Base-by-base conservation (phyloP, 495 filamentous ascomycete genomes). In the Pseudoneurospora amorphoporcata region DNA sequence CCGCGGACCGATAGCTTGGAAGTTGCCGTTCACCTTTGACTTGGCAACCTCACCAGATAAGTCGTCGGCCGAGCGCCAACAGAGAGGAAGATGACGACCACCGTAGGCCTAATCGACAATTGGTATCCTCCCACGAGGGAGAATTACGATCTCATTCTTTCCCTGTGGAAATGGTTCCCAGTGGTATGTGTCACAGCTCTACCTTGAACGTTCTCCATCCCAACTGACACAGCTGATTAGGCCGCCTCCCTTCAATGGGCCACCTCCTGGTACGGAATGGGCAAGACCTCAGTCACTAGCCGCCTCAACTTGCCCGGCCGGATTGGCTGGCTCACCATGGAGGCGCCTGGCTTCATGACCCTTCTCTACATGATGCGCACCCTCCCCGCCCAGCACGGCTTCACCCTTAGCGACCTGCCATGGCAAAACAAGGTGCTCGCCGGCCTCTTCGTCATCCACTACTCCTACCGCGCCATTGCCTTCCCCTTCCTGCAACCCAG, bases 221-320 rank as follows among this genome's bases (percentile, higher is more conserved):
- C 32, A 37, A 43, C 68, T 73, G 70, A 73, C 47, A 70, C 71
- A 76, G 39, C 17, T 37, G 8, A 19, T 2, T 39, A 92, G 90
- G 69, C 86, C 73, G 87, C 85, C 6, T 81, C 86, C n/a, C 45
- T 86, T 42, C 89, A 91, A 88, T 92, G 90, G 90, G 17, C 88
- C 29, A 73, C 83, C 9, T 82, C 87, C 39, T 92, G 86, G 83
- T 91, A 94, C 80, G 87, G 88, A 41, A 88, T 89, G 82, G 95
- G 95, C 75, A 98, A 98, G 81, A 95, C 93, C n/a, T 97, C 93
- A 10, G 82, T 86, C 10, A 73, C 80, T 5, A 93, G 89, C 47
- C 83, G 82, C 17, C 84, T 96, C 81, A 98, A 99, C 81, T 78
- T 98, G 38, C 93, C 94, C n/a, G 95, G 95, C 74, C 91, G 91